Conservation (phyloP, 495 filamentous ascomycete species). For the Xylaria sp. region DNA sequence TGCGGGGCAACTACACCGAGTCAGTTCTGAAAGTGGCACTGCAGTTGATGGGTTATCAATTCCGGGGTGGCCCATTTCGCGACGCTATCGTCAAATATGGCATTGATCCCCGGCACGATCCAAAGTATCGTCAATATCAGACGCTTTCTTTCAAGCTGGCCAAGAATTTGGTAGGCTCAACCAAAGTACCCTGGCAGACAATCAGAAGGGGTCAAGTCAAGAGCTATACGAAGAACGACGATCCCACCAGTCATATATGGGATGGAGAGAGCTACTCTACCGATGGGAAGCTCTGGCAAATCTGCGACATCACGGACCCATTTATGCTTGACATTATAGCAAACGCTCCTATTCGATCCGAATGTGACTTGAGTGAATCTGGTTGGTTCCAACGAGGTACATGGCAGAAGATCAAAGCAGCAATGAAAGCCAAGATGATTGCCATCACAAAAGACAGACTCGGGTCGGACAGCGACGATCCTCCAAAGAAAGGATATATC, state of each 20-base stretch:
- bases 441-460: conserved; percentile 54
- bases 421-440: conserved; percentile 84
- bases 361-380: conserved; percentile 65
- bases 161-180: conserved; percentile 50
- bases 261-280: conserved; percentile 70
- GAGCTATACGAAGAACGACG: conserved; percentile 36
- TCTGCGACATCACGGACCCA: conserved; percentile 89
- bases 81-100: conserved; percentile 86
- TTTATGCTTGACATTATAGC: conserved; percentile 63
- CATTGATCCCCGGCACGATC: conserved; percentile 79
- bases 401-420: conserved; percentile 77
- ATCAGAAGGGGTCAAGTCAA: conserved; percentile 42
- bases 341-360: conserved; percentile 49
- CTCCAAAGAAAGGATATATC: conserved; percentile 37
- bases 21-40: conserved; percentile 66
- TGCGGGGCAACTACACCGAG: conserved; percentile 55
- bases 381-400: conserved; percentile 86
- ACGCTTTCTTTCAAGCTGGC: conserved; percentile 78
- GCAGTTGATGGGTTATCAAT: conserved; percentile 85
- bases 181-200: conserved; percentile 55
- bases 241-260: conserved; percentile 73
- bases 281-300: conserved; percentile 90
- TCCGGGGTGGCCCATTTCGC: conserved; percentile 87
- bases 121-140: conserved; percentile 81
- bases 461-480: conserved; percentile 60